A percentile compares a stretch with the other conserved stretches of the same genome.
These are phyloP conservation scores for Ceratocystiopsis sp. DNA, from an alignment of 2,329 filamentous ascomycete species.

Conservation along the genomic window DNA sequence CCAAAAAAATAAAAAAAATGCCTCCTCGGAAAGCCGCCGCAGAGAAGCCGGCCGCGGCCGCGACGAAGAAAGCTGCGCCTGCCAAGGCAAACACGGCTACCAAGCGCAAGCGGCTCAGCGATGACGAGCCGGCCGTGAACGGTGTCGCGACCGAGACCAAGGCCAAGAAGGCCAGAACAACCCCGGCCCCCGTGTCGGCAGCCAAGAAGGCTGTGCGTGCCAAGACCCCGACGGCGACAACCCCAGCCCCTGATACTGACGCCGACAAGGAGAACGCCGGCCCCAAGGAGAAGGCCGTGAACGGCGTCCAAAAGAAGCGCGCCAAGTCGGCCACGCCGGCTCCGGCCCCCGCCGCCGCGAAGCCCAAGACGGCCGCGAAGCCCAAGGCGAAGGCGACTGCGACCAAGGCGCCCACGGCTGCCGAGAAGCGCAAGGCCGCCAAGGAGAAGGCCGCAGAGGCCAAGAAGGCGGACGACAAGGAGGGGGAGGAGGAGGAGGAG, in stretches of 20 bases:
- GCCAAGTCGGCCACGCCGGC: conserved; percentile 1
- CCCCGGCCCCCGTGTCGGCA: conserved; percentile 1
- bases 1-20: too few species aligned
- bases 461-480: conserved; percentile 1
- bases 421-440: conserved; percentile 5
- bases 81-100: not conserved
- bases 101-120: conserved; percentile 6
- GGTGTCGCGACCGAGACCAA: conserved; percentile 12
- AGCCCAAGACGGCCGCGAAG: conserved; percentile 6
- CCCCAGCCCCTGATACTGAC: not conserved
- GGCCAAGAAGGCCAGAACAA: conserved; percentile 3
- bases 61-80: conserved; percentile 11
- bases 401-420: not conserved
- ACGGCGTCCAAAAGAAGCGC: conserved; percentile 1
- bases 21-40: conserved; percentile 6
- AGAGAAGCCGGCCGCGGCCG: conserved; percentile 1
- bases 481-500: conserved; percentile 3
- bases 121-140: conserved; percentile 7
- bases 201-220: conserved; percentile 3
- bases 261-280: conserved; percentile 6
- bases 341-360: not conserved
- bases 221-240: conserved; percentile 1
- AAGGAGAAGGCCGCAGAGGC: not conserved
- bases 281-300: conserved; percentile 6
- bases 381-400: not conserved